Percentiles rank a stretch among this genome's conserved stretches.
phyloP scores from a whole-genome alignment of 2,329 filamentous ascomycete species.

The Arthrinium phaeospermum region DNA sequence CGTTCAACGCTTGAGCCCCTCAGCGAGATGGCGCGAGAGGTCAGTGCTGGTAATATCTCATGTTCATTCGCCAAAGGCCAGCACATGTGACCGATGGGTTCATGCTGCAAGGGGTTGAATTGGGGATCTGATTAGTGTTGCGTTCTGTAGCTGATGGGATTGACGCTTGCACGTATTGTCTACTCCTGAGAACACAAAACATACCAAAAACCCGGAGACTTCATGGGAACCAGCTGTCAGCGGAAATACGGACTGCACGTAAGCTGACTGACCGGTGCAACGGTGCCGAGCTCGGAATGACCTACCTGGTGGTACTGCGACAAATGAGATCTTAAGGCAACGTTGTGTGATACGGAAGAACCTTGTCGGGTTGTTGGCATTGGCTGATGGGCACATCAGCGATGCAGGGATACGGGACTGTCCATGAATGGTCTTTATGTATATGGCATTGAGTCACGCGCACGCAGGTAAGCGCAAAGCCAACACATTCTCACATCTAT shows the following conservation, averaged over 20 bases:
- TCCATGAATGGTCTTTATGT: background rate
- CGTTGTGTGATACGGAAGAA: background rate
- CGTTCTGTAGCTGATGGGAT: background rate
- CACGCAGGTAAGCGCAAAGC: background rate
- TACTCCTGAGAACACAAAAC: background rate
- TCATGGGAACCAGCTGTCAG: background rate
- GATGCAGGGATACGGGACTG: background rate
- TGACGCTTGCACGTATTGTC: background rate
- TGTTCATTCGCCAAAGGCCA: background rate
- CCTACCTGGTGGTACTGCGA: background rate
- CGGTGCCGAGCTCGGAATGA: background rate
- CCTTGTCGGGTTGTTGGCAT: background rate
- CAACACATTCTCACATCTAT: background rate
- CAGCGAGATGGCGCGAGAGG: background rate
- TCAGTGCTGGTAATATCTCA: background rate
- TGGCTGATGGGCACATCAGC: background rate
- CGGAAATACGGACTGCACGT: background rate
- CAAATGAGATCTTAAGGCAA: background rate
- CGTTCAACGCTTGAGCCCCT: background rate
- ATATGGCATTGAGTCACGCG: background rate
- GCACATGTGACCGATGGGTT: background rate
- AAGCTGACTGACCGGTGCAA: conserved; percentile 8
- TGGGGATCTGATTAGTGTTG: background rate
- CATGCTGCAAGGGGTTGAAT: background rate
- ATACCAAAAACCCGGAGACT: background rate